These are phyloP conservation scores for Nannizzia gypsea DNA, from an alignment of 2,329 filamentous ascomycete species.

Conservation along the genomic window DNA sequence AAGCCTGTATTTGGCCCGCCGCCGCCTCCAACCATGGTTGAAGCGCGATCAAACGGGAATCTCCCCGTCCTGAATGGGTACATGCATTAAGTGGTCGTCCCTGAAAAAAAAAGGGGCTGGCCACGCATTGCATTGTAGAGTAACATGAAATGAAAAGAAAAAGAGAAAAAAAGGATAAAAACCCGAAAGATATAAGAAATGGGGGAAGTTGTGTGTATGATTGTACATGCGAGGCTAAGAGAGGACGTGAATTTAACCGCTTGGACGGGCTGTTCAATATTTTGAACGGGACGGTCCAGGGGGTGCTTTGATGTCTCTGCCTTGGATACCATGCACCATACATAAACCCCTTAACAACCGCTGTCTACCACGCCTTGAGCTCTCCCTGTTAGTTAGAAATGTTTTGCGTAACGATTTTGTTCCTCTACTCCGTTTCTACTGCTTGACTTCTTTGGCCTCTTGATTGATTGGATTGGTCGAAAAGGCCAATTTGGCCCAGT, in stretches of 20 bases:
- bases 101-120: too few species aligned
- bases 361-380: neutral
- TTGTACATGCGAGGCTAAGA: neutral
- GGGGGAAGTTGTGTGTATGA: neutral
- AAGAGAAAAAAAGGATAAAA: too few species aligned
- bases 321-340: neutral
- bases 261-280: too few species aligned
- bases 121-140: neutral
- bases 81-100: slow-evolving; percentile 16
- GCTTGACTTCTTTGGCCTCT: neutral
- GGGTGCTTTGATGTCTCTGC: neutral
- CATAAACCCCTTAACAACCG: neutral
- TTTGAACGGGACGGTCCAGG: too few species aligned
- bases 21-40: slow-evolving; percentile 39
- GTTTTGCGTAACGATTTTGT: slow-evolving; percentile 1
- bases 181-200: neutral
- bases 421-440: neutral
- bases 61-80: slow-evolving; percentile 34
- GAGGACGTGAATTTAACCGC: too few species aligned
- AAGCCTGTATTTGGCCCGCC: slow-evolving; percentile 39
- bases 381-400: slow-evolving; percentile 1
- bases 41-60: slow-evolving; percentile 36
- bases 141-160: neutral
- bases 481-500: too few species aligned
- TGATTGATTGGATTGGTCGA: neutral